Conservation (phyloP, 2,329 filamentous ascomycete genomes). For the Chaetoscypha palmicola region DNA sequence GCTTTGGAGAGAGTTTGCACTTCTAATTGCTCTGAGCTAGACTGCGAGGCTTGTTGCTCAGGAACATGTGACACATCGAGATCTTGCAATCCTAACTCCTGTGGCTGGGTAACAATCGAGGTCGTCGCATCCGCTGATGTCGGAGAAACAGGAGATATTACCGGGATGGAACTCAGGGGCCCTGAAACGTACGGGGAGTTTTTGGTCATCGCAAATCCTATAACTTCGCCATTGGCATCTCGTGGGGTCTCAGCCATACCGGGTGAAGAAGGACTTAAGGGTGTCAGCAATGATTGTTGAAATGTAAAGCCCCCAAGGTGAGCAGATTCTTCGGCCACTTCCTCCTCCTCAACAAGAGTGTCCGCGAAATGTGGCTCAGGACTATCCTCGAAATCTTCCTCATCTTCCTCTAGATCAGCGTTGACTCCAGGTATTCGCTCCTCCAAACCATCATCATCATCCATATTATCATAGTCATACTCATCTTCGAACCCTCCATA, state of each 20-base stretch:
- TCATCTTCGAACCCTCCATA: constrained; percentile 48
- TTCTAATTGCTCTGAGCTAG: constrained; percentile 8
- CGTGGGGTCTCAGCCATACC: constrained; percentile 46
- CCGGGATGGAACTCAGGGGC: constrained; percentile 10
- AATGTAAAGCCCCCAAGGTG: constrained; percentile 27
- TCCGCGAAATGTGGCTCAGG: constrained; percentile 15
- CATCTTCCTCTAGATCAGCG: constrained; percentile 35
- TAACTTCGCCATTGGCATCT: constrained; percentile 46
- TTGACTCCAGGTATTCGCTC: constrained; percentile 57
- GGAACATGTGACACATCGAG: constrained; percentile 8
- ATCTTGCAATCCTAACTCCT: constrained; percentile 22
- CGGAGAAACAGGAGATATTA: constrained; percentile 13
- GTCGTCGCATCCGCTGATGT: background rate
- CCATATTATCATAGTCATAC: constrained; percentile 55
- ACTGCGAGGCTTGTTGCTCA: background rate
- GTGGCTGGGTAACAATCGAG: constrained; percentile 1
- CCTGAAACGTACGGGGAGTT: constrained; percentile 22
- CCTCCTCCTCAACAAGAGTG: constrained; percentile 22
- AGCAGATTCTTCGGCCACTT: constrained; percentile 1
- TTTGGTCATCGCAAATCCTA: constrained; percentile 45
- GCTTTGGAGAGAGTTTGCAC: constrained; percentile 12
- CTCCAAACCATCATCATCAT: constrained; percentile 56
- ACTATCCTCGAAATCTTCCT: constrained; percentile 13
- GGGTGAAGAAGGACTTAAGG: constrained; percentile 44
- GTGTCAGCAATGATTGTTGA: constrained; percentile 43